Conservation (phyloP, 2,329 filamentous ascomycete genomes). For the Karstenula rhodostoma region DNA sequence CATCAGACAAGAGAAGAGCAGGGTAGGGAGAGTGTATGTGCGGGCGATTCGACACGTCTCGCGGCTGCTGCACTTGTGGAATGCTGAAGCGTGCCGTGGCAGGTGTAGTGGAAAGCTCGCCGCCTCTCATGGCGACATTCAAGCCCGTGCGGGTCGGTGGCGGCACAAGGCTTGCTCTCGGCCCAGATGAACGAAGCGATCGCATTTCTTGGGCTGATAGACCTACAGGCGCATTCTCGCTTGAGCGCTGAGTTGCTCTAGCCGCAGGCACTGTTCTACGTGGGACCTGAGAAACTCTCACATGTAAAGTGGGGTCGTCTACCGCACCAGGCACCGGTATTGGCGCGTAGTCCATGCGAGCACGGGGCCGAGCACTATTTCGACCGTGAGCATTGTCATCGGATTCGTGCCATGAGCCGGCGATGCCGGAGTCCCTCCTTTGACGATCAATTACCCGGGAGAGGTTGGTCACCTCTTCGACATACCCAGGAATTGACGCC, state of each 20-base stretch:
- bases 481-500: slow-evolving; percentile 10
- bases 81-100: slow-evolving; percentile 22
- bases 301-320: not conserved
- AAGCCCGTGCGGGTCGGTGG: not conserved
- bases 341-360: slow-evolving; percentile 5
- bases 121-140: slow-evolving; percentile 5
- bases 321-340: not conserved
- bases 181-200: not conserved
- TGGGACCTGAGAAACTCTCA: not conserved
- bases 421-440: slow-evolving; percentile 4
- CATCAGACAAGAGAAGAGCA: slow-evolving; percentile 10
- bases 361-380: not conserved
- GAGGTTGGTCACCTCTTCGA: not conserved
- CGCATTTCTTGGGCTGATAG: not conserved
- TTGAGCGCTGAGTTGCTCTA: slow-evolving; percentile 23
- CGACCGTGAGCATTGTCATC: slow-evolving; percentile 13
- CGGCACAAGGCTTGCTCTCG: not conserved
- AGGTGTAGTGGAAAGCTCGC: slow-evolving; percentile 1
- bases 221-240: slow-evolving; percentile 27
- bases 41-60: slow-evolving; percentile 24
- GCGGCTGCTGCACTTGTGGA: slow-evolving; percentile 20
- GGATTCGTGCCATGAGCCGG: slow-evolving; percentile 14
- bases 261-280: slow-evolving; percentile 15
- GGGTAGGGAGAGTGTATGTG: slow-evolving; percentile 18
- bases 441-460: not conserved